Percentiles rank a stretch among this genome's conserved stretches.
Conservation (phyloP, 2,329 filamentous ascomycete species). For the Keithomyces neogunnii region DNA sequence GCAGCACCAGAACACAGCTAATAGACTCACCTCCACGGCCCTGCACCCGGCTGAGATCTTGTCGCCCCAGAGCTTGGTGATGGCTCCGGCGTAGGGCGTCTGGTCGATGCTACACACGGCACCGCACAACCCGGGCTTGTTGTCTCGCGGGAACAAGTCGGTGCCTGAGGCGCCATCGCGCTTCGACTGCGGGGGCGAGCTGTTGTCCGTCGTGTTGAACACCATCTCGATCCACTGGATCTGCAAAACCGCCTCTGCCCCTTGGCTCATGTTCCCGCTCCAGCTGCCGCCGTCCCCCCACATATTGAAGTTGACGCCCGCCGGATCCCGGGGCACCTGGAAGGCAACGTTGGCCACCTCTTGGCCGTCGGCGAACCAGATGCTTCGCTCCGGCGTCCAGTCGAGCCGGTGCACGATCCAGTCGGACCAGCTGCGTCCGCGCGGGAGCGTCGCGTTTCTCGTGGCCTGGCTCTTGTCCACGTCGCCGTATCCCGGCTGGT, state of each 20-base stretch:
- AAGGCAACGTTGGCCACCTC: constrained; percentile 44
- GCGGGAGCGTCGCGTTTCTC: constrained; percentile 36
- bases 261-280: constrained; percentile 49
- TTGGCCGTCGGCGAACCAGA: constrained; percentile 47
- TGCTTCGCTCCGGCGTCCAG: constrained; percentile 44
- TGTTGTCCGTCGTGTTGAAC: constrained; percentile 34
- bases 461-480: constrained; percentile 37
- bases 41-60: not conserved
- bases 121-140: constrained; percentile 12
- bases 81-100: constrained; percentile 17
- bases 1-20: not conserved
- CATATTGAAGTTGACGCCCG: constrained; percentile 47
- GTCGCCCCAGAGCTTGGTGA: constrained; percentile 16
- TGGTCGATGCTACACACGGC: constrained; percentile 26
- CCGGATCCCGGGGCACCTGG: constrained; percentile 44
- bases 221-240: constrained; percentile 56
- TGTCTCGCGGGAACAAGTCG: not conserved
- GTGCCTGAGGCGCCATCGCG: not conserved
- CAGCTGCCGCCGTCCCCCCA: constrained; percentile 54
- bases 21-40: not conserved
- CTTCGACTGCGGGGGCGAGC: not conserved
- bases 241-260: constrained; percentile 43
- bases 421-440: constrained; percentile 36
- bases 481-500: constrained; percentile 44
- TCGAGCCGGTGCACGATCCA: constrained; percentile 54